Evolutionary conservation across 345 rosid species (phyloP).

Genomic region (Balakata baccata): DNA sequence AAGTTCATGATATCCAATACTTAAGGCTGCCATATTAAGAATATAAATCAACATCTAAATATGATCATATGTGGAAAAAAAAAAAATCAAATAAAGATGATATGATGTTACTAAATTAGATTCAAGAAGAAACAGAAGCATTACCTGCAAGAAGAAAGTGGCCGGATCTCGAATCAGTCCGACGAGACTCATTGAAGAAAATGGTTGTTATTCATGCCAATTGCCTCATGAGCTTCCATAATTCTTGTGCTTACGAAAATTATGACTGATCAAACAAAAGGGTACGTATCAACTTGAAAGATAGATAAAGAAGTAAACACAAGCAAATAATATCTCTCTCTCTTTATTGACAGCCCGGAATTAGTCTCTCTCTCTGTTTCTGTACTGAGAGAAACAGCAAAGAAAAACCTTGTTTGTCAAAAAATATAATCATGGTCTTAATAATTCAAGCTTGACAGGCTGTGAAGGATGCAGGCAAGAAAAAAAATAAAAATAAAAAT

Average conservation of each 20-base stretch:
- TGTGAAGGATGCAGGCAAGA: conserved; percentile 48
- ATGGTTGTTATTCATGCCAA: conserved; percentile 37
- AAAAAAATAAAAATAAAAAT: background rate
- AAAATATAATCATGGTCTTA: conserved; percentile 29
- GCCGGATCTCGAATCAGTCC: conserved; percentile 32
- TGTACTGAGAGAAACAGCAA: conserved; percentile 45
- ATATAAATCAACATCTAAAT: too few relatives aligned
- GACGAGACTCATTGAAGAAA: conserved; percentile 52
- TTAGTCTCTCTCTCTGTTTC: conserved; percentile 6
- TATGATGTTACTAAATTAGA: too few relatives aligned
- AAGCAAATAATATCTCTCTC: conserved; percentile 10
- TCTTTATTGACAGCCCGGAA: too few relatives aligned
- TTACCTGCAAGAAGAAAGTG: conserved; percentile 50
- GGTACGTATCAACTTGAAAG: too few relatives aligned
- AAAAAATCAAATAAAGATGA: too few relatives aligned
- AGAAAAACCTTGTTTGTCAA: conserved; percentile 25
- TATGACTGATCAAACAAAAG: conserved; percentile 40
- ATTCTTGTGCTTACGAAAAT: background rate
- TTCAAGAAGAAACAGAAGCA: too few relatives aligned
- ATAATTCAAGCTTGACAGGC: conserved; percentile 75
- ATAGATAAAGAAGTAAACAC: background rate
- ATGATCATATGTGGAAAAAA: too few relatives aligned
- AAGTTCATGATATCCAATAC: background rate
- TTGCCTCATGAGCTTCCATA: conserved; percentile 8
- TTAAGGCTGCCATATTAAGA: conserved; percentile 5